Evolutionary conservation across 1,139 yeast genomes (phyloP).

Genomic region (Taiozyma sp.): DNA sequence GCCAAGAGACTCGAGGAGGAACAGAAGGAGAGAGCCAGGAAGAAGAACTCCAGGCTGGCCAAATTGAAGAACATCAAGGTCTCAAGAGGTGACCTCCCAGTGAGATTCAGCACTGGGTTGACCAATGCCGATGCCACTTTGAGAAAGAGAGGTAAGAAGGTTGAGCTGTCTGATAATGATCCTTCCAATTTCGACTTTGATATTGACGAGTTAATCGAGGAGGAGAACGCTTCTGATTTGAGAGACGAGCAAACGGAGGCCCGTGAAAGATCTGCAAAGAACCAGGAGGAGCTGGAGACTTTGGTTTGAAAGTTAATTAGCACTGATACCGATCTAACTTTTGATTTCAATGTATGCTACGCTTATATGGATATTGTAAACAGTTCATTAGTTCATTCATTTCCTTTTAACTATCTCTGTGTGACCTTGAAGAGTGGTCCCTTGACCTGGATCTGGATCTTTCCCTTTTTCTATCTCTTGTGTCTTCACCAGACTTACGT

Average conservation of each 20-base stretch:
- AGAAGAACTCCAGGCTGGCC: slow-evolving; percentile 8
- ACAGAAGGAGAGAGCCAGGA: neutral
- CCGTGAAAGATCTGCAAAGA: slow-evolving; percentile 11
- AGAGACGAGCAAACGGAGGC: slow-evolving; percentile 10
- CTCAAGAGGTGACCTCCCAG: slow-evolving; percentile 18
- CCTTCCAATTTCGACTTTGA: slow-evolving; percentile 23
- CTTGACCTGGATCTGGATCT: neutral
- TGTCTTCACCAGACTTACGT: neutral
- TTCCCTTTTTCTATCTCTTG: neutral
- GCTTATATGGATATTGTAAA: neutral
- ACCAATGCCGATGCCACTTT: slow-evolving; percentile 1
- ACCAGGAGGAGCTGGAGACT: slow-evolving; percentile 17
- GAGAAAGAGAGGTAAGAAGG: slow-evolving; percentile 17
- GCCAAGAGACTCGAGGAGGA: slow-evolving; percentile 8
- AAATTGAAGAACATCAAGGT: slow-evolving; percentile 13
- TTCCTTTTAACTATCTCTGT: neutral
- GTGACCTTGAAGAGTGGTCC: neutral
- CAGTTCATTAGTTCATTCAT: neutral
- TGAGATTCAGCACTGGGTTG: slow-evolving; percentile 14
- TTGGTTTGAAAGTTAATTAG: slow-evolving; percentile 9
- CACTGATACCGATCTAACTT: neutral
- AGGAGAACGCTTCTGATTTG: slow-evolving; percentile 14
- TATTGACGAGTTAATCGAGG: slow-evolving; percentile 20
- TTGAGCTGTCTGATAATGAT: slow-evolving; percentile 6
- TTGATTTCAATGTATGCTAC: neutral